Conservation (phyloP, 1,284 basidiomycete genomes). For the Heterobasidion irregulare region DNA sequence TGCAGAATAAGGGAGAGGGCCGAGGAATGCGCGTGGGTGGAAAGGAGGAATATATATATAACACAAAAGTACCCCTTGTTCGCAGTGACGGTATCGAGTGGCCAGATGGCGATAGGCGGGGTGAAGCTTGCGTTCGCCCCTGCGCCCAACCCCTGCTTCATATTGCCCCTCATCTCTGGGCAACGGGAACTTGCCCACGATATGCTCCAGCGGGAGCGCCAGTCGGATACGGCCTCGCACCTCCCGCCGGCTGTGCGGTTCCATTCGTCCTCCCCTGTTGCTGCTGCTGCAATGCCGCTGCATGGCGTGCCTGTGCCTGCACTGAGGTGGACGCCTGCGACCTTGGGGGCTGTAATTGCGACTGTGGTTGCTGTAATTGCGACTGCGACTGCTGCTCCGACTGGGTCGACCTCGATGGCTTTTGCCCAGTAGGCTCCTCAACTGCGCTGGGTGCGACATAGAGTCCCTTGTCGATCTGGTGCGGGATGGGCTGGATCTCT, state of each 20-base stretch:
- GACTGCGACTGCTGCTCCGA: slow-evolving; percentile 20
- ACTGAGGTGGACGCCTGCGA: slow-evolving; percentile 2
- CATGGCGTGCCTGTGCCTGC: slow-evolving; percentile 1
- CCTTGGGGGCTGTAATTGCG: slow-evolving; percentile 12
- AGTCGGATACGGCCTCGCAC: slow-evolving; percentile 9
- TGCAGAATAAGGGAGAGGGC: no score
- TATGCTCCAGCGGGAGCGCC: slow-evolving; percentile 72
- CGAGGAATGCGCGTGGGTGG: no score
- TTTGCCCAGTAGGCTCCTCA: slow-evolving; percentile 35
- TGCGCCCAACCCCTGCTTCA: background rate
- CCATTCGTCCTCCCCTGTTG: slow-evolving; percentile 20
- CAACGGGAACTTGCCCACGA: slow-evolving; percentile 19
- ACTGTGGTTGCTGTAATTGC: slow-evolving; percentile 11
- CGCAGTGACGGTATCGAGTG: background rate
- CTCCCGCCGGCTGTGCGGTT: slow-evolving; percentile 9
- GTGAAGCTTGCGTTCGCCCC: background rate
- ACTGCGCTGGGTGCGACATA: slow-evolving; percentile 72
- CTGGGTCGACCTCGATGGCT: slow-evolving; percentile 21
- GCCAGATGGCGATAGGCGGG: background rate
- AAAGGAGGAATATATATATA: background rate
- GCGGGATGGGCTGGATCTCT: slow-evolving; percentile 95
- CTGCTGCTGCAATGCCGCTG: slow-evolving; percentile 8
- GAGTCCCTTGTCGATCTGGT: slow-evolving; percentile 85
- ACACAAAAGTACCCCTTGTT: background rate
- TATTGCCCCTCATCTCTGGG: slow-evolving; percentile 18